Conservation (phyloP, 1,284 basidiomycete species). For the Ustilago shanxiensis region DNA sequence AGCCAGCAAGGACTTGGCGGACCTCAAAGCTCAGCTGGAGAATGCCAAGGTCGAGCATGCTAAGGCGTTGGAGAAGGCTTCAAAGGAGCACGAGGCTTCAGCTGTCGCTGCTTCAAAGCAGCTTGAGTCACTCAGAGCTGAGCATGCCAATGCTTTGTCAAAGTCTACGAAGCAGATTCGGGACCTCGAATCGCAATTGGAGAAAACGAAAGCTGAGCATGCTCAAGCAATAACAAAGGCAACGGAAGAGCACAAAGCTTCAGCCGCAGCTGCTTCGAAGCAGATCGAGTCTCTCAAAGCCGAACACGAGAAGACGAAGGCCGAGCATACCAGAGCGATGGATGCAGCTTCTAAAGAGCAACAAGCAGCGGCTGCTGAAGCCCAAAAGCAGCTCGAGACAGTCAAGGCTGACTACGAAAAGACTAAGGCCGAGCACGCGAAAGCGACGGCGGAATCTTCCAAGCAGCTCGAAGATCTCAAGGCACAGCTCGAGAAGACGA, state of each 20-base stretch:
- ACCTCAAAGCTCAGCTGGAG: slow-evolving; percentile 25
- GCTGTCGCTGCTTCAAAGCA: slow-evolving; percentile 1
- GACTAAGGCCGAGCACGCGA: slow-evolving; percentile 15
- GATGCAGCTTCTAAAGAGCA: slow-evolving; percentile 11
- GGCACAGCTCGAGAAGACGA: slow-evolving; percentile 7
- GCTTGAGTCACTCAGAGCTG: slow-evolving; percentile 11
- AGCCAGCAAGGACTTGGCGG: slow-evolving; percentile 13
- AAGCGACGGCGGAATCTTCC: not conserved
- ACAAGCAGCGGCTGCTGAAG: slow-evolving; percentile 1
- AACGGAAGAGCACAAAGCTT: slow-evolving; percentile 19
- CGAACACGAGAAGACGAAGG: slow-evolving; percentile 19
- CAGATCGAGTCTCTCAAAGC: slow-evolving; percentile 28
- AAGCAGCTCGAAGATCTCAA: slow-evolving; percentile 1
- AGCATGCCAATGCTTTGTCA: slow-evolving; percentile 6
- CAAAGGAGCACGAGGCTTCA: slow-evolving; percentile 4
- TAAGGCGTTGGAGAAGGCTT: not conserved
- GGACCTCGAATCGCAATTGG: slow-evolving; percentile 8
- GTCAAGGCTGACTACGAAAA: slow-evolving; percentile 7
- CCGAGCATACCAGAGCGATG: slow-evolving; percentile 19
- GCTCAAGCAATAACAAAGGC: slow-evolving; percentile 6
- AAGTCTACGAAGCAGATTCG: not conserved
- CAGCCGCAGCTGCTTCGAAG: slow-evolving; percentile 10
- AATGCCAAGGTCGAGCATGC: slow-evolving; percentile 25
- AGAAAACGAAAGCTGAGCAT: slow-evolving; percentile 18
- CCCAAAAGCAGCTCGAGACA: slow-evolving; percentile 17